Percentiles rank a stretch among this genome's conserved stretches.
Conservation (phyloP, 805 yeast genomes). For the Candida pseudofarinosa region DNA sequence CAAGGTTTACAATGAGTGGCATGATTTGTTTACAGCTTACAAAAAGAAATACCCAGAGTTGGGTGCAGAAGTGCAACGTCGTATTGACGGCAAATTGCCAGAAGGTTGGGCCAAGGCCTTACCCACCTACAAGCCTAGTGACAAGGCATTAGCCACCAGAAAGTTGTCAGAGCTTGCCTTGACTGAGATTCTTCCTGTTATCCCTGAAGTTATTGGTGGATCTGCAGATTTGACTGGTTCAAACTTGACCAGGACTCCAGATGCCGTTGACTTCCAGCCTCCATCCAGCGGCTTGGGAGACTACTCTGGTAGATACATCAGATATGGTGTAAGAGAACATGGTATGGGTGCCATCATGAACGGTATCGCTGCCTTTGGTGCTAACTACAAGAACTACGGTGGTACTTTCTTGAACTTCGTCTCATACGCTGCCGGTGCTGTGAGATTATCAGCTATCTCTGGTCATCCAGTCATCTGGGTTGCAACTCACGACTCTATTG, state of each 20-base stretch:
- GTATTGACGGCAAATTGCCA: slow-evolving; percentile 77
- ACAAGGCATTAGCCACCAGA: slow-evolving; percentile 87
- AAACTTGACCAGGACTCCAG: slow-evolving; percentile 85
- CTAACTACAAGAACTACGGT: slow-evolving; percentile 85
- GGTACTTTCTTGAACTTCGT: slow-evolving; percentile 97
- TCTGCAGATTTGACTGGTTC: slow-evolving; percentile 98
- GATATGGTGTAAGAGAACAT: slow-evolving; percentile 99
- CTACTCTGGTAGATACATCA: slow-evolving; percentile 87
- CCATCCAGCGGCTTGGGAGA: slow-evolving; percentile 75
- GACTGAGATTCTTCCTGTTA: slow-evolving; percentile 50
- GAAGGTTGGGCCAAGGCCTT: slow-evolving; percentile 70
- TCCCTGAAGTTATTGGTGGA: slow-evolving; percentile 95
- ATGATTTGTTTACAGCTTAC: slow-evolving; percentile 58
- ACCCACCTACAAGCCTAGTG: slow-evolving; percentile 76
- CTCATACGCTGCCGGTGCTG: slow-evolving; percentile 81
- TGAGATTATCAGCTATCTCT: slow-evolving; percentile 78
- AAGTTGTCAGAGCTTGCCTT: slow-evolving; percentile 84
- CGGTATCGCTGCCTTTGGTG: slow-evolving; percentile 91
- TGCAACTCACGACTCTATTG: slow-evolving; percentile 87
- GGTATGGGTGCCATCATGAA: slow-evolving; percentile 98
- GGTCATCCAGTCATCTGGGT: slow-evolving; percentile 84
- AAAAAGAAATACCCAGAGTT: slow-evolving; percentile 65
- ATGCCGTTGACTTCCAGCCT: slow-evolving; percentile 89
- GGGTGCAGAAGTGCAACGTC: slow-evolving; percentile 76
- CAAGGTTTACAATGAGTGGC: slow-evolving; percentile 72